Evolutionary conservation across 495 filamentous ascomycete genomes (phyloP), one percentile per base, ranked within the genome.

Genomic region (Neurospora terricola): DNA sequence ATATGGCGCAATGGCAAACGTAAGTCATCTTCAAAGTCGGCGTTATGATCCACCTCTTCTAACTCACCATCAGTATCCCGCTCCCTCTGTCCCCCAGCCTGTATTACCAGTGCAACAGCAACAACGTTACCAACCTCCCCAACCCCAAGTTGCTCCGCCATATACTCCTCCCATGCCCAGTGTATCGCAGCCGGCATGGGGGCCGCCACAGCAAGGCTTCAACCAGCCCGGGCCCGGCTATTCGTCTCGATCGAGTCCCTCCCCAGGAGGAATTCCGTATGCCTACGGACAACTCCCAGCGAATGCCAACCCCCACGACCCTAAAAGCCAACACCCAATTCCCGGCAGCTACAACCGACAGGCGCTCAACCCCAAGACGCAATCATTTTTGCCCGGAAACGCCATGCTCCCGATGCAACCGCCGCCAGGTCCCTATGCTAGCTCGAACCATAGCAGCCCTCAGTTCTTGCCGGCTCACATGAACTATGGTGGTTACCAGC

Each of bases 341-440:
- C 92, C 93, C 16, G 93, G 92, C 21, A 93, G 90, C 81, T 96
- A 91, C 80, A 91, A 90, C 77, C 86, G 93, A 30, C 91, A 93
- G 77, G 87, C 91, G 27, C 97, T 98, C 85, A 97, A 98, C 76
- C 94, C 94, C 0, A 94, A 97, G 81, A 97, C 92, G 12, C 91
- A 94, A 73, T 90, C 93, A 3, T 98, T 98, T 78, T 88, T 97
- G 54, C 94, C 94, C 27, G 86, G 87, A 11, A 85, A 76, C 75
- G 79, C 82, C 21, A 85, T 87, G 76, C 77, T 79, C 27, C 80
- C 85, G 5, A 77, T 87, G 84, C 76, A 80, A 72, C 75, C 78
- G 66, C 75, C 80, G 16, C 72, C 77, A 14, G 75, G 75, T 23
- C 77, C 78, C 2, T 83, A 80, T 70, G 79, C 82, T 1, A 79